Evolutionary conservation across 139 green algal species (phyloP), one percentile per base, ranked within the genome.

Genomic region (Pseudopediastrum boryanum): DNA sequence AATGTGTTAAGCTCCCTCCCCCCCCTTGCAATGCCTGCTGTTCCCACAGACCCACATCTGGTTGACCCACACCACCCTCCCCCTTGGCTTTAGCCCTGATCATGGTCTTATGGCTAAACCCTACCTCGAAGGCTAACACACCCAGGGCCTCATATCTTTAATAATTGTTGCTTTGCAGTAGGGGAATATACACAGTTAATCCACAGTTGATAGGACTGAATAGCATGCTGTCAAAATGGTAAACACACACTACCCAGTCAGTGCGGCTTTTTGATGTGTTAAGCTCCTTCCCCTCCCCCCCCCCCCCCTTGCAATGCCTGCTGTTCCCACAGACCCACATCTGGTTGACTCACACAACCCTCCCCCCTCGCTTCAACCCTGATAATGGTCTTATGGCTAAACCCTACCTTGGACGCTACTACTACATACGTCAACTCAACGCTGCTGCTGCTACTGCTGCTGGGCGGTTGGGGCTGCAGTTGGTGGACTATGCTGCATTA

Each of bases 41-140:
- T n/a, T n/a, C 21, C 25, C n/a, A 42, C 58, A 83, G 77, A 44
- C 77, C 7, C 19, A 38, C 12, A 23, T 83, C 23, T 76, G 69
- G 66, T 33, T 66, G 27, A 83, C 77, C 19, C 78, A 83, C 59
- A 83, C 78, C 33, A 83, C 78, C 10, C 64, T 83, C 44, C 78
- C 58, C 0, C 78, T 69, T 0, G 46, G 43, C 33, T 48, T 75
- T 48, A 33, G 67, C 36, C 6, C 39, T 0, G 29, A 13, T 5
- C 73, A 33, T 2, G 78, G 78, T 10, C 25, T 74, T 1, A 72
- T 72, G 58, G 74, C 35, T 2, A 78, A 78, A n/a, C 68, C 68
- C 58, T 78, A 83, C 68, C 43, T 83, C 6, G 78, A 69, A 2
- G 44, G 78, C 23, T 23, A 31, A 7, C 78, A 78, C 68, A n/a